Evolutionary conservation across 164 flowering plant species (phyloP).

Genomic region (Santalum album): DNA sequence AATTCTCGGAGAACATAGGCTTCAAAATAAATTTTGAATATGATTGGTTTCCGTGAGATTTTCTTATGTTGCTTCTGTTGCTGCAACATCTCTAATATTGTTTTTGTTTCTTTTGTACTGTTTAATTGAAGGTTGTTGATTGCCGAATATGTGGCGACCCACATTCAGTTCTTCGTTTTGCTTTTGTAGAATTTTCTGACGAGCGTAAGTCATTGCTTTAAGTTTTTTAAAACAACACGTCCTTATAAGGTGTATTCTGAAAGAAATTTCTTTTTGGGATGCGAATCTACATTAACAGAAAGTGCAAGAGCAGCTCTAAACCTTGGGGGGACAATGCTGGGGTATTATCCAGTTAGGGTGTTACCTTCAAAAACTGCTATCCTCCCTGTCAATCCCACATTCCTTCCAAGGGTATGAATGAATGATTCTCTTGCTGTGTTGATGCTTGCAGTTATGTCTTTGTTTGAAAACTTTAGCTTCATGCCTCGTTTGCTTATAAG

Average conservation of each 20-base stretch:
- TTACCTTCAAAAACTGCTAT: constrained; percentile 49
- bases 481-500: background rate
- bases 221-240: background rate
- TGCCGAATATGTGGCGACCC: constrained; percentile 43
- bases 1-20: background rate
- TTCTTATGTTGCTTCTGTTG: background rate
- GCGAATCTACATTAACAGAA: constrained; percentile 17
- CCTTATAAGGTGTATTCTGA: constrained; percentile 2
- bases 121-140: constrained; percentile 37
- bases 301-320: constrained; percentile 35
- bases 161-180: constrained; percentile 38
- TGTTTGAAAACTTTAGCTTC: background rate
- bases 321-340: constrained; percentile 43
- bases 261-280: background rate
- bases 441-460: background rate
- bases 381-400: constrained; percentile 43
- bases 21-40: background rate
- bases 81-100: background rate
- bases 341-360: constrained; percentile 39
- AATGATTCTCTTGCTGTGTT: background rate
- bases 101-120: constrained; percentile 4
- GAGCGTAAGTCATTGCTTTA: constrained; percentile 25
- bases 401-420: constrained; percentile 38
- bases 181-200: constrained; percentile 42
- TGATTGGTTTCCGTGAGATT: background rate